Percentiles rank a stretch among this genome's conserved stretches.
phyloP scores from a whole-genome alignment of 108 stramenopile species.

The Seminavis robusta region DNA sequence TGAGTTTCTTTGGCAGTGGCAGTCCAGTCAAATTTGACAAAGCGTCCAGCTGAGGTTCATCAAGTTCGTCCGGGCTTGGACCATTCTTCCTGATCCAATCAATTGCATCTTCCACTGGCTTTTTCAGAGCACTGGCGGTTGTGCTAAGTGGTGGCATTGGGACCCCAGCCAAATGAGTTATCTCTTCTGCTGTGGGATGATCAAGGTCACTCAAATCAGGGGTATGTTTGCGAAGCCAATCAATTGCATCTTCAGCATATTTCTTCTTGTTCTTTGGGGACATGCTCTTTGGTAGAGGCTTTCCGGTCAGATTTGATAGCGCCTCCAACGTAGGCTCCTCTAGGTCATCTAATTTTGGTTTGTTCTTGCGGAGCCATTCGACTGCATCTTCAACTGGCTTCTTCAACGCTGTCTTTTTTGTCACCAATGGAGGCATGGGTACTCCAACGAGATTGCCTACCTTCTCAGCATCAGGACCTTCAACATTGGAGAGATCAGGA shows the following conservation, averaged over 20 bases:
- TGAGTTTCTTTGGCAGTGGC: constrained; percentile 1
- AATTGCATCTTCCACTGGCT: constrained; percentile 20
- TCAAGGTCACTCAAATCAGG: neutral
- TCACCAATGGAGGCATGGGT: no score
- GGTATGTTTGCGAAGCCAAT: constrained; percentile 15
- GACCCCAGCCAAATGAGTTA: constrained; percentile 5
- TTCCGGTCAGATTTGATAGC: neutral
- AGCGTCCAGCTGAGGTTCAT: constrained; percentile 4
- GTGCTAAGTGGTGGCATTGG: no score
- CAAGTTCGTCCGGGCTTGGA: neutral
- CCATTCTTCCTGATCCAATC: constrained; percentile 31
- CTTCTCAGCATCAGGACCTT: neutral
- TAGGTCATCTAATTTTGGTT: constrained; percentile 1
- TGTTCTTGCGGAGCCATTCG: constrained; percentile 1
- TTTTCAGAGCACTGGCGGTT: neutral
- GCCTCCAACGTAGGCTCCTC: constrained; percentile 1
- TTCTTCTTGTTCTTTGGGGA: neutral
- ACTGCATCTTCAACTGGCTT: constrained; percentile 5
- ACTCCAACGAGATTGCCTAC: constrained; percentile 1
- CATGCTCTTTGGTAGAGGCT: neutral
- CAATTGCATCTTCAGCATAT: constrained; percentile 16
- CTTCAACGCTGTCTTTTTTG: neutral
- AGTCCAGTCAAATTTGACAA: constrained; percentile 11
- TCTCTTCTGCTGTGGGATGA: neutral
- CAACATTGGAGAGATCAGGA: constrained; percentile 2